A percentile compares a stretch with the other conserved stretches of the same genome.
phyloP scores from a whole-genome alignment of 345 rosid species.

The Cardamine occulta region DNA sequence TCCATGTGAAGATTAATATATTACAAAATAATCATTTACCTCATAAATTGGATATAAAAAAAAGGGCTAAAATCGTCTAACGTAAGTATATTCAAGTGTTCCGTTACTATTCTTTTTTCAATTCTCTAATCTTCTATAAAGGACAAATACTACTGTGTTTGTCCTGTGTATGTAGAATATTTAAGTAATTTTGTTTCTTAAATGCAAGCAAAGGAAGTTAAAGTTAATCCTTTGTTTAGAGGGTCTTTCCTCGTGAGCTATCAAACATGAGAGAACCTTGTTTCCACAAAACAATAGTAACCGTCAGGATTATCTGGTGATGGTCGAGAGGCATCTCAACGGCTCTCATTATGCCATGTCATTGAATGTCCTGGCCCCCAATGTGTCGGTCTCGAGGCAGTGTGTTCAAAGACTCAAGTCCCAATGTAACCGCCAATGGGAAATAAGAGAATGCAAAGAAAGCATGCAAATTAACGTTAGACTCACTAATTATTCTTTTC shows the following conservation, averaged over 20 bases:
- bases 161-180: background rate
- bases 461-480: constrained; percentile 31
- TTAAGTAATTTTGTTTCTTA: background rate
- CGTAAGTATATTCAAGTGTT: too few species aligned
- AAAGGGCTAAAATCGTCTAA: background rate
- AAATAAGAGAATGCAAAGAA: background rate
- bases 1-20: too few species aligned
- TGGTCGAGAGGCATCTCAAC: too few species aligned
- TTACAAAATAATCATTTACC: too few species aligned
- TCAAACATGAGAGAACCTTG: too few species aligned
- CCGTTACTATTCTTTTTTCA: background rate
- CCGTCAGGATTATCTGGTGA: too few species aligned
- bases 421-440: constrained; percentile 4
- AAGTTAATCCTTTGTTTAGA: too few species aligned
- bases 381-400: background rate
- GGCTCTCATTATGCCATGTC: background rate
- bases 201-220: too few species aligned
- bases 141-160: background rate
- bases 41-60: too few species aligned
- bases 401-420: constrained; percentile 2
- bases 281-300: too few species aligned
- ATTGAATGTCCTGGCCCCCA: background rate
- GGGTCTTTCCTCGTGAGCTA: background rate
- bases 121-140: background rate
- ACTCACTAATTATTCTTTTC: constrained; percentile 9